These are phyloP conservation scores for Groenewaldozyma sp. DNA, from an alignment of 1,139 yeast species.

Conservation along the genomic window DNA sequence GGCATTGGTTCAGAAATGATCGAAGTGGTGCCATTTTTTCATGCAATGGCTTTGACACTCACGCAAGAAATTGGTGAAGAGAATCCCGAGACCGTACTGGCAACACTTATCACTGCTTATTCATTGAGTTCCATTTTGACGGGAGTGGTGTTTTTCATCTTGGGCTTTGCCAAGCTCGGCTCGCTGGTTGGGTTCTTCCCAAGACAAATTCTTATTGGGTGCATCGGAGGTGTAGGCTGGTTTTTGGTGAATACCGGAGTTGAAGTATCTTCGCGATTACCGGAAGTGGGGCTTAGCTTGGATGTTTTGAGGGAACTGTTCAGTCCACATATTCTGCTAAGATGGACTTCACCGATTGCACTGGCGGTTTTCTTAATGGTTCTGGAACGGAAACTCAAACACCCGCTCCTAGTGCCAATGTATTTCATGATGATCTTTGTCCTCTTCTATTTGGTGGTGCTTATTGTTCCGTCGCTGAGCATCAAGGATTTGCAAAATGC, in stretches of 20 bases:
- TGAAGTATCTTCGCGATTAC: slow-evolving; percentile 72
- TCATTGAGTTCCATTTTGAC: slow-evolving; percentile 79
- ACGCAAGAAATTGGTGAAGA: slow-evolving; percentile 46
- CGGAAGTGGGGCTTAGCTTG: slow-evolving; percentile 49
- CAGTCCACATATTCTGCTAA: slow-evolving; percentile 38
- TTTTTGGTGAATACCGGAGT: slow-evolving; percentile 83
- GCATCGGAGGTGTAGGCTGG: slow-evolving; percentile 97
- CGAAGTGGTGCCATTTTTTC: slow-evolving; percentile 96
- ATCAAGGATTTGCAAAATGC: slow-evolving; percentile 50
- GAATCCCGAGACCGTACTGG: slow-evolving; percentile 53
- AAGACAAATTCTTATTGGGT: slow-evolving; percentile 88
- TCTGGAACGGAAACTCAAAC: slow-evolving; percentile 49
- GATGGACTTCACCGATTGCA: slow-evolving; percentile 65
- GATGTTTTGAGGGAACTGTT: slow-evolving; percentile 46
- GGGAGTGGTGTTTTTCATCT: slow-evolving; percentile 63
- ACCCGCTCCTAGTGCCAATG: slow-evolving; percentile 72
- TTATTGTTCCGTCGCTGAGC: slow-evolving; percentile 55
- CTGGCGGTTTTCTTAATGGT: slow-evolving; percentile 51
- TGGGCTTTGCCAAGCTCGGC: slow-evolving; percentile 78
- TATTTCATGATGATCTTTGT: slow-evolving; percentile 67
- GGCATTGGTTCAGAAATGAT: slow-evolving; percentile 98
- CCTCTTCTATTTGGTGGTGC: slow-evolving; percentile 58
- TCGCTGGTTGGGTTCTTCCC: slow-evolving; percentile 91
- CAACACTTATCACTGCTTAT: slow-evolving; percentile 82
- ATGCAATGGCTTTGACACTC: slow-evolving; percentile 79